Conservation (phyloP, 768 basidiomycete species). For the Podaxis sp. region DNA sequence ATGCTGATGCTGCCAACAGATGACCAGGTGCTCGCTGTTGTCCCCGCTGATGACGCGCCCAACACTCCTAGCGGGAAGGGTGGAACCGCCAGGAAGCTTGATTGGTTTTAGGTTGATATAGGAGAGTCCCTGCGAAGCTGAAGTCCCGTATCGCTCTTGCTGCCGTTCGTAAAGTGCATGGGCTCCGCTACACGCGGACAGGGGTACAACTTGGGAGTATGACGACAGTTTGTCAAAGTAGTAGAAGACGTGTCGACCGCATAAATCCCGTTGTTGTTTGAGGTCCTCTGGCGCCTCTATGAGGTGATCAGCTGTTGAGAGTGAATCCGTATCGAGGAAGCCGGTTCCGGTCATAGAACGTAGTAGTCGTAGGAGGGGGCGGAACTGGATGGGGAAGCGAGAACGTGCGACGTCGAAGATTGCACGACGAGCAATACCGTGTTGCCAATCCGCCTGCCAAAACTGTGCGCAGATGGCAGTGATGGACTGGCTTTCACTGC, state of each 20-base stretch:
- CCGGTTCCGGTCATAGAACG: constrained; percentile 77
- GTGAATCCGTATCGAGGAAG: constrained; percentile 71
- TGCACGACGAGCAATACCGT: constrained; percentile 67
- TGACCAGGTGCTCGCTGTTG: constrained; percentile 63
- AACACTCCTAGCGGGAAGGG: constrained; percentile 61
- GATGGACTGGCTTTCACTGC: constrained; percentile 66
- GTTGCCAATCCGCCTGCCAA: constrained; percentile 78
- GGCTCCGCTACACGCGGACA: constrained; percentile 59
- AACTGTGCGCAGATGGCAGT: constrained; percentile 75
- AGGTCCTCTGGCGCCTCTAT: constrained; percentile 37
- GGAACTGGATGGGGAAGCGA: constrained; percentile 80
- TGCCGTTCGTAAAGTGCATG: constrained; percentile 74
- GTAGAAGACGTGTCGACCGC: constrained; percentile 69
- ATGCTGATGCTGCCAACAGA: constrained; percentile 80
- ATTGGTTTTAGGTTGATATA: constrained; percentile 70
- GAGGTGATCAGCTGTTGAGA: constrained; percentile 49
- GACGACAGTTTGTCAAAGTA: constrained; percentile 73
- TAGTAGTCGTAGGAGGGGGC: constrained; percentile 67
- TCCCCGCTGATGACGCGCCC: constrained; percentile 77
- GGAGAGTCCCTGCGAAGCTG: constrained; percentile 44
- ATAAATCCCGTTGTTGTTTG: constrained; percentile 41
- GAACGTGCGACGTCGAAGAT: constrained; percentile 81
- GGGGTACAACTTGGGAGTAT: constrained; percentile 73
- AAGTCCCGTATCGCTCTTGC: constrained; percentile 56
- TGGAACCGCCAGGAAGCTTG: constrained; percentile 74